These are phyloP conservation scores for Aspergillus nanangensis DNA, from an alignment of 495 filamentous ascomycete species.

Conservation along the genomic window DNA sequence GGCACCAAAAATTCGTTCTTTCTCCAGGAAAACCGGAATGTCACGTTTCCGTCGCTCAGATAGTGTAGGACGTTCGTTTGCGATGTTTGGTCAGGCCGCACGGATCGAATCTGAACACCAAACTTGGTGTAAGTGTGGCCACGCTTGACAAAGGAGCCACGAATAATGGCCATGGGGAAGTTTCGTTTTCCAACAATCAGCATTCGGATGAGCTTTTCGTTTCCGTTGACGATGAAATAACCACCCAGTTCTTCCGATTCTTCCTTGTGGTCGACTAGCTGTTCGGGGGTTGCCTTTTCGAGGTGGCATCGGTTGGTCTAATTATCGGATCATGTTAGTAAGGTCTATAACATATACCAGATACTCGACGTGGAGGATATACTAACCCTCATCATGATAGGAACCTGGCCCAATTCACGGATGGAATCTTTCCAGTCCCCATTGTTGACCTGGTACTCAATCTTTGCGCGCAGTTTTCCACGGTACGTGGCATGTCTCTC, in stretches of 20 bases:
- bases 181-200: conserved; percentile 85
- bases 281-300: conserved; percentile 72
- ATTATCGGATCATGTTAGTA: neutral
- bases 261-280: conserved; percentile 81
- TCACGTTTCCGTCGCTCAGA: conserved; percentile 89
- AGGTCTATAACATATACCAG: neutral
- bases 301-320: conserved; percentile 88
- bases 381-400: conserved; percentile 84
- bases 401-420: conserved; percentile 81
- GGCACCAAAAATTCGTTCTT: conserved; percentile 95
- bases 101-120: conserved; percentile 86
- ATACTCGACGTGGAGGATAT: neutral
- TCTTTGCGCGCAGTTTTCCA: conserved; percentile 72
- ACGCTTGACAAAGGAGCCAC: conserved; percentile 80
- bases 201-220: conserved; percentile 91
- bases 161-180: conserved; percentile 88
- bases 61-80: conserved; percentile 98
- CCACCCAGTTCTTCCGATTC: conserved; percentile 91
- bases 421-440: conserved; percentile 74
- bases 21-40: conserved; percentile 95
- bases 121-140: conserved; percentile 82
- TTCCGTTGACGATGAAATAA: conserved; percentile 70
- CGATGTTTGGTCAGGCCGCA: conserved; percentile 92
- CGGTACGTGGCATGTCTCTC: conserved; percentile 91
- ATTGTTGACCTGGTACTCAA: conserved; percentile 82